Evolutionary conservation across 2,329 filamentous ascomycete species (phyloP), one percentile per base, ranked within the genome.

Genomic region (Penicillium sp.): DNA sequence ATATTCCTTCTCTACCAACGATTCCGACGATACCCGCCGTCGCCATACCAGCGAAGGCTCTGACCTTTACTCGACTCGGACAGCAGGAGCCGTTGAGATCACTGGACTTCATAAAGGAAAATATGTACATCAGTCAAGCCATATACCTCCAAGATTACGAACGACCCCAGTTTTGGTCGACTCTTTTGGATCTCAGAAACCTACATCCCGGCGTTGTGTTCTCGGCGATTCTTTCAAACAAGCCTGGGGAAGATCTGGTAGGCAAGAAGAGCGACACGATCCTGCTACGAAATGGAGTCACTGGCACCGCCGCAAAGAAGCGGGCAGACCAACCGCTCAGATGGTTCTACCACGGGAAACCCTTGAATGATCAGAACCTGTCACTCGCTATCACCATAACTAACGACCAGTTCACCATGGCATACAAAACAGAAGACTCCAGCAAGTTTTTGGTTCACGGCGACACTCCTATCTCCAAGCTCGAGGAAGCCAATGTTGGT

Each of bases 341-440:
- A 18, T 59, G 56, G 56, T 59, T 59, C 44, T 59, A 59, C 16
- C 50, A 59, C 24, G 56, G 56, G 33, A 59, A 59, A 18, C 56
- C 56, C 24, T 46, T 59, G 22, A 59, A 59, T 14, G 56, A 59
- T 27, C 36, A 46, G 6, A 55, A 59, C 33, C 46, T 55, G 13
- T 55, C 46, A 2, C 43, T 55, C 19, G 44, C 43, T 2, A 41
- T 59, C 22, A 59, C 56, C 9, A 41, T 55, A 11, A 59, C 47
- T 4, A 55, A 41, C n/a, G 52, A 59, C 41, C 52, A 59, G 13
- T 59, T 55, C 27, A 50, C 40, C 16, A 46, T 59, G 14, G 35
- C 52, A 7, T 59, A 59, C 47, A 59, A 55, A 9, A 22, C 35
- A 14, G 52, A 59, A 6, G 46, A 33, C 14, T 24, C 46, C 4